A percentile compares a stretch with the other conserved stretches of the same genome.
phyloP scores from a whole-genome alignment of 371 early-diverging fungal species.

The Lichtheimia ornata region DNA sequence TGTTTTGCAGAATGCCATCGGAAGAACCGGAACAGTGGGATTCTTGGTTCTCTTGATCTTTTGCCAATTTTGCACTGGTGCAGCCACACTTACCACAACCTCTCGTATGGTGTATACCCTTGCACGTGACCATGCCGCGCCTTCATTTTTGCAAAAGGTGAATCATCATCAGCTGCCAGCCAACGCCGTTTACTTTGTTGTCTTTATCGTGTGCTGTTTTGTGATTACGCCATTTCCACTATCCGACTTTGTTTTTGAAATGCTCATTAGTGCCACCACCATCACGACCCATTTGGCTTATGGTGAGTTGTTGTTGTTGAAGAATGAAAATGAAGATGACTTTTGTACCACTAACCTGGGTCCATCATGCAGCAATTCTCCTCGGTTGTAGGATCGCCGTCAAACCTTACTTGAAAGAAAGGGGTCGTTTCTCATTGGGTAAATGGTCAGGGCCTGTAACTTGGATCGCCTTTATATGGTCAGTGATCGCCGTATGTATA shows the following conservation, averaged over 20 bases:
- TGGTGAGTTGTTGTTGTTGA: conserved; percentile 29
- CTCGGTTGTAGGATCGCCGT: conserved; percentile 29
- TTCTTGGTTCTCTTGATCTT: conserved; percentile 52
- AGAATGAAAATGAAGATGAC: not conserved
- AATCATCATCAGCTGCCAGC: conserved; percentile 37
- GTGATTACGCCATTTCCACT: conserved; percentile 46
- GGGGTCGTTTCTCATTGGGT: conserved; percentile 38
- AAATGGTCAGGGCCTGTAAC: conserved; percentile 27
- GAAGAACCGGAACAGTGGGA: conserved; percentile 36
- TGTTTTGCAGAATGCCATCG: conserved; percentile 49
- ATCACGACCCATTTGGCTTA: conserved; percentile 73
- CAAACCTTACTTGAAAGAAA: conserved; percentile 11
- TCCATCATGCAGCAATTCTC: conserved; percentile 29
- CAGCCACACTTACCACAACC: conserved; percentile 51
- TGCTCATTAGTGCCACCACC: conserved; percentile 68
- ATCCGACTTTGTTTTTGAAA: conserved; percentile 48
- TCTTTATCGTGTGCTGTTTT: conserved; percentile 27
- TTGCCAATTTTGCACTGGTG: conserved; percentile 62
- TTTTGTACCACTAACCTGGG: not conserved
- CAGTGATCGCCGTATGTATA: conserved; percentile 31
- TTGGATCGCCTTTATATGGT: conserved; percentile 32
- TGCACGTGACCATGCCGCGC: conserved; percentile 63
- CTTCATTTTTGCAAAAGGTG: conserved; percentile 39
- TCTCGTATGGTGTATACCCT: conserved; percentile 72
- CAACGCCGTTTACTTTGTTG: conserved; percentile 46